Evolutionary conservation across 2,329 filamentous ascomycete species (phyloP), one percentile per base, ranked within the genome.

Genomic region (Nothophaeocryptopus gaeumannii): DNA sequence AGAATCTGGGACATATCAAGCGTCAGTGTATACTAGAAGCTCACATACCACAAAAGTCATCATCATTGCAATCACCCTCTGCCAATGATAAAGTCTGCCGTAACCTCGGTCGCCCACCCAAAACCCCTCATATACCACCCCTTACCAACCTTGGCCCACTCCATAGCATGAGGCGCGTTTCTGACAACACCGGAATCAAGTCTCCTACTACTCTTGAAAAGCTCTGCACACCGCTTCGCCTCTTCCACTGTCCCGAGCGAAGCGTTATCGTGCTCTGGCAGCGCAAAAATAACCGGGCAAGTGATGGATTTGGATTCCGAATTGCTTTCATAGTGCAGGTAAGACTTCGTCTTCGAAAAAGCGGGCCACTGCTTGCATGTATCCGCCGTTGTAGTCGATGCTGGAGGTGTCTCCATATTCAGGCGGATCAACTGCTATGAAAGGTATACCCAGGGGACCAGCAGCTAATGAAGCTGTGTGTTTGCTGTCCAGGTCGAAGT

Each of bases 141-240:
- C 31, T 20, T 30, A 14, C 39, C 39, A 26, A 29, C 39, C 16
- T 31, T 40, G 3, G 15, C 13, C 39, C 39, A 40, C 39, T 40
- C 39, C 9, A 40, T 40, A 10, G 39, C 39, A 13, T 40, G 39
- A 12, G 39, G 39, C 20, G 39, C 39, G 8, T 31, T 40, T 8
- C 39, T 20, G n/a, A 40, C n/a, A 12, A 40, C 15, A 40, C 12
- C 13, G 12, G n/a, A 40, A n/a, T 40, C 39, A 13, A 40, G 15
- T 40, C 39, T 20, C 20, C 39, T 40, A 29, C 39, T 40, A 13
- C 26, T 40, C 39, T 40, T 40, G 39, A 40, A 40, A 15, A 40
- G 26, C 5, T 31, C 39, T 5, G 39, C 39, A 40, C 26, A 40
- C 10, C n/a, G 13, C 20, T 26, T 40, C 16, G 39, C 39, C 26